Base-by-base conservation (phyloP, 129 eudicot species). In the Centella asiatica region DNA sequence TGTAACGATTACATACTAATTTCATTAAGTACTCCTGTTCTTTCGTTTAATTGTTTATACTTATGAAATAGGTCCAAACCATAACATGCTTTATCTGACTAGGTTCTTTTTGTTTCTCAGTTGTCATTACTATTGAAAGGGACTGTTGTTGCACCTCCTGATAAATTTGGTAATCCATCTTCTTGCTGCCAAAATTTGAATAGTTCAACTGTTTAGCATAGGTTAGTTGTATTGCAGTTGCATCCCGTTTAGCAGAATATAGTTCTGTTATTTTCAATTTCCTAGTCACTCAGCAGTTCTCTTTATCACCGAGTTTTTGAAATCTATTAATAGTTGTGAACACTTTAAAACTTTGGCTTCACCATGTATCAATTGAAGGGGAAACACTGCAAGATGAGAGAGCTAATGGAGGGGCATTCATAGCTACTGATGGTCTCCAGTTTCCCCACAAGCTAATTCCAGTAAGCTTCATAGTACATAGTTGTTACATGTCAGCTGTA, bases 371-470 rank as follows among this genome's bases (percentile, higher is more conserved):
- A 6, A 14, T 65, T 77, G 79, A 68, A 90, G 97, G 97, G 65
- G 97, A 90, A 75, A 90, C 97, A 51, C 85, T 90, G 66, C 97
- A 90, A 70, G 97, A 86, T 70, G 97, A 90, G 77, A 86, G 95
- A 81, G 84, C 76, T 7, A 86, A 90, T 75, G 97, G 97, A 67
- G 97, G 97, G 67, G 93, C 89, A 25, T 78, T 90, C 62, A 77
- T 77, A 44, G 80, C 93, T 39, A 77, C 82, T 42, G 97, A 90
- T 55, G 97, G 95, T 67, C 84, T 86, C 77, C 97, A 86, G 79
- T 86, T 90, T 64, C 93, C 97, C 28, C 95, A 70, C 65, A 90
- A 86, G 67, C 64, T 90, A 71, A 90, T 86, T 74, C 97, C 97
- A 28, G 97, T 90, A 83, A 78, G 92, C 70, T 52, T 42, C 54